Evolutionary conservation across 768 basidiomycete species (phyloP), one percentile per base, ranked within the genome.

Genomic region (Podaxis pistillaris): DNA sequence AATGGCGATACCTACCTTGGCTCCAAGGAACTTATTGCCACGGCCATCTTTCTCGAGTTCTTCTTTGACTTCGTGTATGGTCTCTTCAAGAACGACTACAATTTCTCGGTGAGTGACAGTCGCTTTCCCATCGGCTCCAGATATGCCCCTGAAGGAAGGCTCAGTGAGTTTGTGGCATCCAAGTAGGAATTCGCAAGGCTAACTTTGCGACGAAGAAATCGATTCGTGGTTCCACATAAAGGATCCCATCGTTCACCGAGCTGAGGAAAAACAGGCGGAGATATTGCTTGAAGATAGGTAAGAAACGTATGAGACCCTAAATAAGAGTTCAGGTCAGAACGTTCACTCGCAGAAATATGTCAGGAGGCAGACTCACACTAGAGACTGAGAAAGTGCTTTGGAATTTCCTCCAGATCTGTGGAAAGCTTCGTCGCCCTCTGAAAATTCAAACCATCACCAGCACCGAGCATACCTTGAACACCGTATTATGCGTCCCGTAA

Each of bases 391-490:
- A 86, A 0, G 82, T 86, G 68, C 76, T 84, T 15, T 68, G 66
- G 68, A 93, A 93, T 65, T 90, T 90, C 49, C 83, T 71, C 91
- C 91, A 93, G 53, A 93, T 92, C 90, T 91, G 62, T 53, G 22
- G 19, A 28, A 24, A 46, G 49, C 22, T 4, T 50, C 22, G 49
- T 50, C 26, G 12, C 30, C 30, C 28, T 12, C 1, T 44, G 4
- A 6, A 9, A 11, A 0, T 13, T 22, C 26, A 3, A 15, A 28
- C 1, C 24, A 50, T 19, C 19, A 3, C 49, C 17, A 50, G 49
- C 19, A 28, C 1, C 49, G 22, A 22, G 40, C 67, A 9, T 57
- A 86, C 90, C 81, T 89, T 89, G 3, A 78, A 73, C 9, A 86
- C 78, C 6, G 87, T 90, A 56, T 89, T 89, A 65, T 91, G 87